Evolutionary conservation across 164 flowering plant genomes (phyloP).

Genomic region (Amborella trichopoda): DNA sequence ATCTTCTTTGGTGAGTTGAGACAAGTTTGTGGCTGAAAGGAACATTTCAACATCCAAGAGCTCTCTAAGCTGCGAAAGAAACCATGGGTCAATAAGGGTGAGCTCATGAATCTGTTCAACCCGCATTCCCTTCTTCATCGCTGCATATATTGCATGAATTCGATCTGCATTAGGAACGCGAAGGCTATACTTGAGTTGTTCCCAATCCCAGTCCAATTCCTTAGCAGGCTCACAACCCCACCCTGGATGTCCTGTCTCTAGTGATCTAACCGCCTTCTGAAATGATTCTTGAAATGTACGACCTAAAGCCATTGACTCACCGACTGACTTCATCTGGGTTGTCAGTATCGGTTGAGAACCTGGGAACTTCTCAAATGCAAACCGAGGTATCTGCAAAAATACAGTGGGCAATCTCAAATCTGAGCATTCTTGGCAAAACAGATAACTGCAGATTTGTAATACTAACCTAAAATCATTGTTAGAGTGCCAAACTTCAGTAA

Average conservation of each 20-base stretch:
- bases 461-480: no score
- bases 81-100: constrained; percentile 81
- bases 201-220: constrained; percentile 88
- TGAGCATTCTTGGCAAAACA: no score
- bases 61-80: constrained; percentile 82
- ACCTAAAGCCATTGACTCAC: constrained; percentile 94
- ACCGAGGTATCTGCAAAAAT: constrained; percentile 85
- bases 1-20: constrained; percentile 55
- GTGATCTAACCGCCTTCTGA: constrained; percentile 87
- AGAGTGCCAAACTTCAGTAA: no score
- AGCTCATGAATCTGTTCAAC: constrained; percentile 78
- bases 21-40: constrained; percentile 35
- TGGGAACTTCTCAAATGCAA: constrained; percentile 97
- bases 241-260: constrained; percentile 77
- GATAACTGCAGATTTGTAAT: no score
- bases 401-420: no score
- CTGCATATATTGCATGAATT: constrained; percentile 81
- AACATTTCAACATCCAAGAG: constrained; percentile 78
- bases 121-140: constrained; percentile 89
- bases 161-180: constrained; percentile 92
- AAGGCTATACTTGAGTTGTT: constrained; percentile 69
- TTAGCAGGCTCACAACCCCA: constrained; percentile 80
- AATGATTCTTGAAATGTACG: constrained; percentile 98
- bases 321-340: constrained; percentile 98
- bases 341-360: constrained; percentile 83